Evolutionary conservation across 306 rosid genomes (phyloP), one percentile per base, ranked within the genome.

Genomic region (Rosa lucieae): DNA sequence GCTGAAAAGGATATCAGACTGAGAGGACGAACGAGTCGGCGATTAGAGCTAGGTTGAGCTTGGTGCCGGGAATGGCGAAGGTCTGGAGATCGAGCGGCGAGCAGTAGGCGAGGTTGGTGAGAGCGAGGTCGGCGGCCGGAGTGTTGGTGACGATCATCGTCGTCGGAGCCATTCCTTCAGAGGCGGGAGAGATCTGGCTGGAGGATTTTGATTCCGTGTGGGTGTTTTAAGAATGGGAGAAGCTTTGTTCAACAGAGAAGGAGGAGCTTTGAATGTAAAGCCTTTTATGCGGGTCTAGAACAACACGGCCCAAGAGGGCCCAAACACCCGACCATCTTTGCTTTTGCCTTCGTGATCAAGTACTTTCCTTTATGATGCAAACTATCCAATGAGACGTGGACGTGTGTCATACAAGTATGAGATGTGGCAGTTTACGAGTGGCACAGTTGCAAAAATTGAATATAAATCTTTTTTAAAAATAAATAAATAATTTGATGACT

Each of bases 51-150:
- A 91, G 91, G 84, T 40, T 83, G 80, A 89, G 81, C 61, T 62
- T 62, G 71, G 78, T 78, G 74, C 84, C 89, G 58, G 97, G 90
- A 72, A 89, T 89, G 70, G 94, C 92, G 83, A 89, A 95, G 46
- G 51, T 80, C 51, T 76, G 87, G 23, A 95, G 91, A 84, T 95
- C 99, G 76, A 90, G 70, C 68, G 88, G 67, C 32, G 89, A 87
- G 83, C 96, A 90, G 89, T 75, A 95, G 70, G 96, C 97, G 74
- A 89, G 78, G 82, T 95, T 95, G 76, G 92, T 85, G 66, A 89
- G 72, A 13, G 87, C 96, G 70, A 95, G 94, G 76, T 91, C 97
- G 49, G 81, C 49, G 6, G 92, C 79, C 0, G 99, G 98, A 37
- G 96, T 92, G 76, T 74, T 85, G 56, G 89, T 87, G 12, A 95